These are phyloP conservation scores for Tetrapisispora arboricola DNA, from an alignment of 805 yeast genomes.

Conservation along the genomic window DNA sequence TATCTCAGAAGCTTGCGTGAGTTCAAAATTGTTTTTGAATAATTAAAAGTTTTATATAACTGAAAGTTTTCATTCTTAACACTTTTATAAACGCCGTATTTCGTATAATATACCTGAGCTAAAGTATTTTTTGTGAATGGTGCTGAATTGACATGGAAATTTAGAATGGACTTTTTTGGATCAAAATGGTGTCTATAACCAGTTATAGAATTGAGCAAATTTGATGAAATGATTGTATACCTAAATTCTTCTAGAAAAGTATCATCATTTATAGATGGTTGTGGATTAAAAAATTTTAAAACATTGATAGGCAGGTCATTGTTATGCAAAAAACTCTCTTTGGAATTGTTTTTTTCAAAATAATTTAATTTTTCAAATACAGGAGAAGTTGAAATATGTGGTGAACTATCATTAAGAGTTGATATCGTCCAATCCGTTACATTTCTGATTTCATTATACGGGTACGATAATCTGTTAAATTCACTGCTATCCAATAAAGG, in stretches of 20 bases:
- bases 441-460: neutral
- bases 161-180: constrained; percentile 13
- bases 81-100: constrained; percentile 12
- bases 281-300: neutral
- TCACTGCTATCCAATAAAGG: neutral
- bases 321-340: no score
- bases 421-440: constrained; percentile 2
- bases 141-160: constrained; percentile 8
- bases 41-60: constrained; percentile 6
- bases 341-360: neutral
- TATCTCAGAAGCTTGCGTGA: neutral
- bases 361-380: constrained; percentile 5
- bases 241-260: constrained; percentile 42
- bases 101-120: constrained; percentile 7
- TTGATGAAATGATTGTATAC: constrained; percentile 40
- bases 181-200: constrained; percentile 18
- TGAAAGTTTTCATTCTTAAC: constrained; percentile 2
- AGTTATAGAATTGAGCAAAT: constrained; percentile 34
- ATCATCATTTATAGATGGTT: constrained; percentile 1
- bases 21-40: constrained; percentile 4
- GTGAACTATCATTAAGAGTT: constrained; percentile 19
- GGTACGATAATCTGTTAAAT: neutral
- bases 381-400: constrained; percentile 17
- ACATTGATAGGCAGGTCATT: no score
- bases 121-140: no score